Conservation (phyloP, 495 filamentous ascomycete species). For the Corynascus novoguineensis region DNA sequence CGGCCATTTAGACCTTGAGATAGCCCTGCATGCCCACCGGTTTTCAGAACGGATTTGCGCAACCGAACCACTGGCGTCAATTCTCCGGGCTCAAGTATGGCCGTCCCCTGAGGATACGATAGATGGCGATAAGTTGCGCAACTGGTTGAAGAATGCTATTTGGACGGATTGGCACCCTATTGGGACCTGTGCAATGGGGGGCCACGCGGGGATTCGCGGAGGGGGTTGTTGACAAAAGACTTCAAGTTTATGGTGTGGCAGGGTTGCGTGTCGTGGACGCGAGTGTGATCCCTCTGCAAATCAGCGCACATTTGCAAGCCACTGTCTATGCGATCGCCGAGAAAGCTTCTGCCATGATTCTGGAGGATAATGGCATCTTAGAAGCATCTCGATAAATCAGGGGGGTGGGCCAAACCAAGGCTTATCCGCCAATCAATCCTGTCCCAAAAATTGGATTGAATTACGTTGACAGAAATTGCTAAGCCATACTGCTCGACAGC, state of each 20-base stretch:
- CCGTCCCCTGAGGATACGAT: slow-evolving; percentile 26
- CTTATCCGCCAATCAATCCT: too few species aligned
- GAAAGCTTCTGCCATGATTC: slow-evolving; percentile 46
- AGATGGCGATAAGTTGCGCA: slow-evolving; percentile 33
- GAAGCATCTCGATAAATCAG: too few species aligned
- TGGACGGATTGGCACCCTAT: slow-evolving; percentile 45
- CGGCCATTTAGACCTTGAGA: slow-evolving; percentile 41
- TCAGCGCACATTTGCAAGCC: slow-evolving; percentile 44
- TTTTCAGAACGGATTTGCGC: slow-evolving; percentile 42
- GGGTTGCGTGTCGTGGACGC: slow-evolving; percentile 50
- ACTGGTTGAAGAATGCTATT: slow-evolving; percentile 37
- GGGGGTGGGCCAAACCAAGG: too few species aligned
- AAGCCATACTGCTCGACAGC: too few species aligned
- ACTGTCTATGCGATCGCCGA: slow-evolving; percentile 54
- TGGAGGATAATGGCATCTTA: slow-evolving; percentile 29
- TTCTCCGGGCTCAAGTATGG: slow-evolving; percentile 37
- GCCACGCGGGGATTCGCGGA: slow-evolving; percentile 28
- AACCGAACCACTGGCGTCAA: slow-evolving; percentile 37
- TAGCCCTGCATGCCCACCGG: slow-evolving; percentile 35
- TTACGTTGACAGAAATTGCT: too few species aligned
- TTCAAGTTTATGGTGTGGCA: slow-evolving; percentile 38
- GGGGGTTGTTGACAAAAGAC: slow-evolving; percentile 32
- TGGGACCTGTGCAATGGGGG: slow-evolving; percentile 53
- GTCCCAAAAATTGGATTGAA: too few species aligned
- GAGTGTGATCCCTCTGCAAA: slow-evolving; percentile 46